Evolutionary conservation across 768 basidiomycete genomes (phyloP).

Genomic region (Auricularia cornea): DNA sequence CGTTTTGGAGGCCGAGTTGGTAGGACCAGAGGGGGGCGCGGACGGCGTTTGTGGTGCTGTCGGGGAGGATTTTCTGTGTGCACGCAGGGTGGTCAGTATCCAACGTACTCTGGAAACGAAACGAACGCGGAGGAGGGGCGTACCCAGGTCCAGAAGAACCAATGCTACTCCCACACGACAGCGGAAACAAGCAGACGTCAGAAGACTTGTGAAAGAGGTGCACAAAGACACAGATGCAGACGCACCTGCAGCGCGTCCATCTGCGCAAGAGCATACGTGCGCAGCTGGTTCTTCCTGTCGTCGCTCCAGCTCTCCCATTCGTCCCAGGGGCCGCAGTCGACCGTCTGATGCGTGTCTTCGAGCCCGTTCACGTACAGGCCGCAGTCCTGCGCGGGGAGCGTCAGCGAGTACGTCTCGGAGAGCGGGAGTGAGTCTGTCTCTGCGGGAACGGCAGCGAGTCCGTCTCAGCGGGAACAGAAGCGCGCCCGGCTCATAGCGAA

Average conservation of each 20-base stretch:
- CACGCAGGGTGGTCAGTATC: slow-evolving; percentile 24
- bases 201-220: too few species aligned
- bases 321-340: slow-evolving; percentile 67
- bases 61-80: slow-evolving; percentile 66
- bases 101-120: too few species aligned
- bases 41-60: slow-evolving; percentile 51
- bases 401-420: too few species aligned
- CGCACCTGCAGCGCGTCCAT: slow-evolving; percentile 67
- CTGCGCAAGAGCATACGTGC: slow-evolving; percentile 67
- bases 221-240: background rate
- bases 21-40: slow-evolving; percentile 90
- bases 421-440: too few species aligned
- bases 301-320: slow-evolving; percentile 62
- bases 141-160: too few species aligned
- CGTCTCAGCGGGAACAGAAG: too few species aligned
- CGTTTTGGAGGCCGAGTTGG: slow-evolving; percentile 78
- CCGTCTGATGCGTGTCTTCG: slow-evolving; percentile 71
- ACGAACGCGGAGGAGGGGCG: too few species aligned
- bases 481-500: too few species aligned
- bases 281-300: slow-evolving; percentile 52
- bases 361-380: slow-evolving; percentile 74
- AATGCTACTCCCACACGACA: too few species aligned
- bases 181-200: too few species aligned
- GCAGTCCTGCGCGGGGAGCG: slow-evolving; percentile 38
- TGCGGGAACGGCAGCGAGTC: too few species aligned